A percentile compares a stretch with the other conserved stretches of the same genome.
phyloP scores from a whole-genome alignment of 495 filamentous ascomycete species.

The Penicillium samsonianum region DNA sequence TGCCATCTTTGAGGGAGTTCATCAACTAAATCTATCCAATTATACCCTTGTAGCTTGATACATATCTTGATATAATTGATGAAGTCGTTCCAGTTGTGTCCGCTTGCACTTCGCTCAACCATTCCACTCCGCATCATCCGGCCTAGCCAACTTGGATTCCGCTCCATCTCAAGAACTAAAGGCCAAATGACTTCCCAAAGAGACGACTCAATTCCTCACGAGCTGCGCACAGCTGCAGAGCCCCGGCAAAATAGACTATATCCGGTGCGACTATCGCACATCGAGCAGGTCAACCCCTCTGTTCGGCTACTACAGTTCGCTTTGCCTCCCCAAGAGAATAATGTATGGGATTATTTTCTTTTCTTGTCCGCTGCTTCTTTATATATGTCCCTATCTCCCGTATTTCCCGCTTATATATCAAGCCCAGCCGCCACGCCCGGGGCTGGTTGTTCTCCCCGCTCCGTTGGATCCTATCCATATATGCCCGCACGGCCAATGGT shows the following conservation, averaged over 20 bases:
- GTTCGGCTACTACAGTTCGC: conserved; percentile 54
- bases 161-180: conserved; percentile 1
- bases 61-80: conserved; percentile 3
- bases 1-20: background rate
- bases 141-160: background rate
- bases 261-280: conserved; percentile 46
- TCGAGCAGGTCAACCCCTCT: conserved; percentile 49
- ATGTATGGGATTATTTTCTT: conserved; percentile 20
- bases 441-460: background rate
- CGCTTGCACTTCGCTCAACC: background rate
- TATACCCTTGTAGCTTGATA: background rate
- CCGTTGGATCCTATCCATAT: background rate
- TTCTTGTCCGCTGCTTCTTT: background rate
- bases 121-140: conserved; percentile 1
- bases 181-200: conserved; percentile 36
- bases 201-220: conserved; percentile 48
- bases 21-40: background rate
- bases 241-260: conserved; percentile 63
- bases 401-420: background rate
- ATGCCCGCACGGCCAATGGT: background rate
- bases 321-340: conserved; percentile 29
- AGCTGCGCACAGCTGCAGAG: conserved; percentile 70
- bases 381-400: background rate
- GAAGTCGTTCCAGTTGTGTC: background rate
- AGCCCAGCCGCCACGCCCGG: background rate